Evolutionary conservation across 352 stramenopile species (phyloP).

Genomic region (Elongisporangium senticosum): DNA sequence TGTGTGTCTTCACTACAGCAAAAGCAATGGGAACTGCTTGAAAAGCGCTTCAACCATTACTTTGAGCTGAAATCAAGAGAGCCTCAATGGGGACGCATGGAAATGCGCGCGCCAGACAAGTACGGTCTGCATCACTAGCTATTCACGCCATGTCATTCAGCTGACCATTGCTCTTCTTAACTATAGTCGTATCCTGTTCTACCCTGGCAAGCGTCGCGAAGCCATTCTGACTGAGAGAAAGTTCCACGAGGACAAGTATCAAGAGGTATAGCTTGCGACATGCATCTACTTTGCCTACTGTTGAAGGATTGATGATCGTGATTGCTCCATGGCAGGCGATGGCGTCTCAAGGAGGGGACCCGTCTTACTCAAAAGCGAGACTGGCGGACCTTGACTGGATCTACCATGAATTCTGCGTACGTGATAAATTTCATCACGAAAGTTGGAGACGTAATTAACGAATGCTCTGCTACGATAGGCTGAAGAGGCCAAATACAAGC

Average conservation of each 20-base stretch:
- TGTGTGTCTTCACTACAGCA: conserved; percentile 24
- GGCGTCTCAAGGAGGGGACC: conserved; percentile 34
- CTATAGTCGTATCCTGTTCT: conserved; percentile 51
- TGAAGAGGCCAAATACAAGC: conserved; percentile 72
- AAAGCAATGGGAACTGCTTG: conserved; percentile 61
- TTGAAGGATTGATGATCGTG: background rate
- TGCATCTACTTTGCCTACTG: background rate
- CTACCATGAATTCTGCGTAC: conserved; percentile 56
- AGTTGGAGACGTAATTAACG: conserved; percentile 8
- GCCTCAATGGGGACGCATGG: conserved; percentile 46
- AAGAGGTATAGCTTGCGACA: conserved; percentile 18
- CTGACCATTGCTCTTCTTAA: conserved; percentile 6
- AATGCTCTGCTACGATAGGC: conserved; percentile 22
- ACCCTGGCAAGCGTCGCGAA: conserved; percentile 49
- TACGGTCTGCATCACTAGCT: conserved; percentile 17
- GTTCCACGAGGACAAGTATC: conserved; percentile 62
- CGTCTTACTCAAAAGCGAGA: conserved; percentile 42
- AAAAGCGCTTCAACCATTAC: conserved; percentile 59
- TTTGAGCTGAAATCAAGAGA: conserved; percentile 30
- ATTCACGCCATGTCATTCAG: background rate
- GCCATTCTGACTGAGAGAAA: conserved; percentile 64
- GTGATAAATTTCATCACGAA: conserved; percentile 10
- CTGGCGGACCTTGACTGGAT: conserved; percentile 39
- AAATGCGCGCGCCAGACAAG: conserved; percentile 36
- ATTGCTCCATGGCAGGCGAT: conserved; percentile 10